These are phyloP conservation scores for Ceratocystis diversiconidia DNA, from an alignment of 2,329 filamentous ascomycete genomes.

Conservation along the genomic window DNA sequence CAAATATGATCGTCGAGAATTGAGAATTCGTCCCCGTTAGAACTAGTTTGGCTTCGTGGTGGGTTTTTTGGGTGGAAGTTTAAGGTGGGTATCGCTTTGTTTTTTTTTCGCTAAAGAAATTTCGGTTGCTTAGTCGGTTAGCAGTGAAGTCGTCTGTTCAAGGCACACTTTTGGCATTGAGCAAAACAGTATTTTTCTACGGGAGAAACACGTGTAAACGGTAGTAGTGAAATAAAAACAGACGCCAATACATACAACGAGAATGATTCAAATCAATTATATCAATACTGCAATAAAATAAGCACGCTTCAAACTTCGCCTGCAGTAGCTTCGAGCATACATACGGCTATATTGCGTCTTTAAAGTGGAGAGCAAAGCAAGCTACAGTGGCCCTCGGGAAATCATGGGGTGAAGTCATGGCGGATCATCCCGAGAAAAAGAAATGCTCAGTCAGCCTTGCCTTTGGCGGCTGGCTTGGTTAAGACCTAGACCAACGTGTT, in stretches of 20 bases:
- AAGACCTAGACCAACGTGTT: too few relatives aligned
- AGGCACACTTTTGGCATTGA: background rate
- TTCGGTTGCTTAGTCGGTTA: background rate
- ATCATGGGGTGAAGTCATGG: slow-evolving; percentile 13
- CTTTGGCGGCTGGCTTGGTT: background rate
- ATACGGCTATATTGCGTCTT: background rate
- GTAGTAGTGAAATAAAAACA: background rate
- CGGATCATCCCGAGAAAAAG: slow-evolving; percentile 9
- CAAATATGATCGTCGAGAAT: background rate
- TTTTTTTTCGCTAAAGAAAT: background rate
- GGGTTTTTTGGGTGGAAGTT: slow-evolving; percentile 3
- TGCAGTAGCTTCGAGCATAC: background rate
- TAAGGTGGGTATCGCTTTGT: background rate
- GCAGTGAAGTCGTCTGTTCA: background rate
- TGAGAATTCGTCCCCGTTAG: background rate
- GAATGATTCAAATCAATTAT: too few relatives aligned
- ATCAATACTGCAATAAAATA: too few relatives aligned
- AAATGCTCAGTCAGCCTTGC: background rate
- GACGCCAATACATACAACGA: too few relatives aligned
- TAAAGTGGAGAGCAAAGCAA: background rate
- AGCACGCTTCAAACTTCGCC: background rate
- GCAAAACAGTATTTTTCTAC: background rate
- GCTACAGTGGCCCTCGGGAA: slow-evolving; percentile 5
- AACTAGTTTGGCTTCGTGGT: background rate
- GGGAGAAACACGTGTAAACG: too few relatives aligned